Conservation (phyloP, 2,329 filamentous ascomycete genomes). For the Penicillium corylophilum region DNA sequence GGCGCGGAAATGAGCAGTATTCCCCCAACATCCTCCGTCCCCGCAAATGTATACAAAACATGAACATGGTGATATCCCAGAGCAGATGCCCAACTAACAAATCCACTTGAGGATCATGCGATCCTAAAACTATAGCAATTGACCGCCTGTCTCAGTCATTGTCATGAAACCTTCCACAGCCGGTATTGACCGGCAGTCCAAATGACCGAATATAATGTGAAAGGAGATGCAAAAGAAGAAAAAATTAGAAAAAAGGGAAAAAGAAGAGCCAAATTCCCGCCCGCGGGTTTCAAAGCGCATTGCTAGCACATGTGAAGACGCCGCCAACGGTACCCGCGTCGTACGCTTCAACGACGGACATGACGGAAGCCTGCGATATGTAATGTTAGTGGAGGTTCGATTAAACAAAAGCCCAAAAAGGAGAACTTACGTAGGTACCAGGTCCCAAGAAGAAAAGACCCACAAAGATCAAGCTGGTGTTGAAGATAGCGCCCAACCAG, state of each 20-base stretch:
- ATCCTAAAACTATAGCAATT: background rate
- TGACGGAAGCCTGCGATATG: slow-evolving; percentile 39
- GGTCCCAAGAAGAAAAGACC: slow-evolving; percentile 79
- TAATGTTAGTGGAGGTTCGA: slow-evolving; percentile 8
- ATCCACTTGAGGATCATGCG: background rate
- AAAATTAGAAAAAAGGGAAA: background rate
- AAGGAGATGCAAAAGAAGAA: slow-evolving; percentile 6
- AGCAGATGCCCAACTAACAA: background rate
- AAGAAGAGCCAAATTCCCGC: background rate
- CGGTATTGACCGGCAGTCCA: background rate
- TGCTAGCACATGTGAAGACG: slow-evolving; percentile 69
- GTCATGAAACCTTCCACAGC: background rate
- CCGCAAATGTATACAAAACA: background rate
- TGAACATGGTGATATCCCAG: background rate
- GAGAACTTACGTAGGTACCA: slow-evolving; percentile 67
- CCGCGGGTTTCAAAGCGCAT: slow-evolving; percentile 30
- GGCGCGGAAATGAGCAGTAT: background rate
- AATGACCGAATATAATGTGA: background rate
- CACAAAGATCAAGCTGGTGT: slow-evolving; percentile 68
- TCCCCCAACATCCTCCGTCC: background rate
- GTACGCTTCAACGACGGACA: slow-evolving; percentile 65
- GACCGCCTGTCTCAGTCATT: background rate
- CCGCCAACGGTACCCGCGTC: slow-evolving; percentile 62
- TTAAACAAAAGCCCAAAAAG: background rate
- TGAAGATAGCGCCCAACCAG: slow-evolving; percentile 54